A percentile compares a stretch with the other conserved stretches of the same genome.
These are phyloP conservation scores for Hirschfeldia incana DNA, from an alignment of 345 rosid genomes.

Conservation along the genomic window DNA sequence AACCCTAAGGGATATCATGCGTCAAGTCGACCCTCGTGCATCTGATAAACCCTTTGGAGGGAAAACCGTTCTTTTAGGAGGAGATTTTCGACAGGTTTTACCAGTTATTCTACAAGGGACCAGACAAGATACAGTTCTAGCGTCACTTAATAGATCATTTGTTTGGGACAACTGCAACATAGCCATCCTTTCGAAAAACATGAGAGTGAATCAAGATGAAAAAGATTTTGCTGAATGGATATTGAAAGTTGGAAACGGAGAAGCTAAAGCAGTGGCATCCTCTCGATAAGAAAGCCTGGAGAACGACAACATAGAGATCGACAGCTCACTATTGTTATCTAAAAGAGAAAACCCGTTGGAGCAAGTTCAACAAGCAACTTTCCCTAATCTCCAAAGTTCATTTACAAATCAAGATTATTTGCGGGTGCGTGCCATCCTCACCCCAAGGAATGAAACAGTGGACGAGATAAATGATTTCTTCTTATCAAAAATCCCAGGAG, in stretches of 20 bases:
- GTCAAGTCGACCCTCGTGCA: neutral
- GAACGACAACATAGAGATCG: neutral
- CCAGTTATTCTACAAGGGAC: neutral
- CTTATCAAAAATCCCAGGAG: neutral
- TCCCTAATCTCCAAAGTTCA: neutral
- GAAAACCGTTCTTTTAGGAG: neutral
- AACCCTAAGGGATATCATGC: neutral
- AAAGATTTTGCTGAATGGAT: neutral
- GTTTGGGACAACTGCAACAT: neutral
- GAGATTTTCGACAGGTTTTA: neutral
- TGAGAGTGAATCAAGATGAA: neutral
- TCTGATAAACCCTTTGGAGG: neutral
- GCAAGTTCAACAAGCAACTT: neutral
- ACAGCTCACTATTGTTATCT: neutral
- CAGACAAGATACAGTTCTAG: neutral
- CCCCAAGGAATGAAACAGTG: neutral
- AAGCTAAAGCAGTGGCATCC: neutral
- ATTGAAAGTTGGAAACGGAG: neutral
- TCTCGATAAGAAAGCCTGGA: neutral
- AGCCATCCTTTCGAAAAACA: neutral
- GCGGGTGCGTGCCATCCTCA: neutral
- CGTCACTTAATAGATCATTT: neutral
- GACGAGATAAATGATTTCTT: neutral
- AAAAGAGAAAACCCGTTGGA: neutral
- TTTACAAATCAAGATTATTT: neutral